phyloP scores from a whole-genome alignment of 2,329 filamentous ascomycete genomes.

The Rutstroemia sp. region DNA sequence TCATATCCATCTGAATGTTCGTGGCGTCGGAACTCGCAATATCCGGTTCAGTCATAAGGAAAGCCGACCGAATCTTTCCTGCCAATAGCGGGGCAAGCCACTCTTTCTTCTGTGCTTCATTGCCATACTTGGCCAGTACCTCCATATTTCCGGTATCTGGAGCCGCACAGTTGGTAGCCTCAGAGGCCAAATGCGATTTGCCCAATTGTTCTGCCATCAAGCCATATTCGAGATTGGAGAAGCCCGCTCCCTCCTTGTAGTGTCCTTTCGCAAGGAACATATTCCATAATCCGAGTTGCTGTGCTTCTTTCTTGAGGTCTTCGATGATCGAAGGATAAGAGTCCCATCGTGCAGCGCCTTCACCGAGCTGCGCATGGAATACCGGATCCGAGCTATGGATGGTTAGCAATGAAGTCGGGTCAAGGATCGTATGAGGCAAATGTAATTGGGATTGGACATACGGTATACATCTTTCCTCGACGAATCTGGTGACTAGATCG shows the following conservation, averaged over 20 bases:
- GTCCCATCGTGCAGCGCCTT: constrained; percentile 69
- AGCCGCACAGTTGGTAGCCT: constrained; percentile 84
- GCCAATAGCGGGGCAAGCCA: constrained; percentile 79
- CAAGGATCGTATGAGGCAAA: constrained; percentile 5
- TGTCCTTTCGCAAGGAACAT: constrained; percentile 94
- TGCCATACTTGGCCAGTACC: constrained; percentile 86
- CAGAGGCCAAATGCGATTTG: constrained; percentile 73
- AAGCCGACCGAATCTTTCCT: constrained; percentile 80
- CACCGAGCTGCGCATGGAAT: constrained; percentile 70
- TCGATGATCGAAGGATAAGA: constrained; percentile 76
- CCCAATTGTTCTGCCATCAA: constrained; percentile 96
- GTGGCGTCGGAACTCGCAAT: constrained; percentile 85
- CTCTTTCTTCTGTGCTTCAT: constrained; percentile 71
- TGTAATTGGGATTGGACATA: constrained; percentile 32
- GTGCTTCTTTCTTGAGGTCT: constrained; percentile 78
- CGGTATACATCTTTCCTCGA: constrained; percentile 91
- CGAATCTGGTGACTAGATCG: constrained; percentile 88
- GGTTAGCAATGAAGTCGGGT: not conserved
- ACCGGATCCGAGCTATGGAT: constrained; percentile 63
- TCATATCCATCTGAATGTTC: constrained; percentile 83
- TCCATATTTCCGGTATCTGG: constrained; percentile 97
- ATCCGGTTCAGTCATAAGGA: constrained; percentile 90
- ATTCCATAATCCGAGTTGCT: constrained; percentile 87
- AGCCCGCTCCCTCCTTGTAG: constrained; percentile 92
- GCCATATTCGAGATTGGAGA: constrained; percentile 92